Evolutionary conservation across 805 yeast genomes (phyloP), one percentile per base, ranked within the genome.

Genomic region (Tetrapisispora phaffii): DNA sequence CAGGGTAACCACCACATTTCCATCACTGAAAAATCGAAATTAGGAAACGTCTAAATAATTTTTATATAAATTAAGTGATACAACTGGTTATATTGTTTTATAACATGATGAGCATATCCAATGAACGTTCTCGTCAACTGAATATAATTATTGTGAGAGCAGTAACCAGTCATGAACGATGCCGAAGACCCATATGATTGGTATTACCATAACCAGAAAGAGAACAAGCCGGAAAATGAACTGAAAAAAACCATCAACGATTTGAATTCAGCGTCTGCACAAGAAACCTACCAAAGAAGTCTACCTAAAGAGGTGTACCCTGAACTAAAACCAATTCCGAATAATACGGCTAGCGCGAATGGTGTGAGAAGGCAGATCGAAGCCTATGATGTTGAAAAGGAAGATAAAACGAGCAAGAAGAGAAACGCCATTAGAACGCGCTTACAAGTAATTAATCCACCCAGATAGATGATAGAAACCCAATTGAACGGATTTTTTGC

Each of bases 261-360:
- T 9, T 2, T 6, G 4, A 40, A 17, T 5, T 13, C 15, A 13
- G 10, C 26, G 5, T 41, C 20, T 21, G 10, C 2, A 4, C 34
- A 34, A 34, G 44, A 41, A 17, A 34, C 35, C 7, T 41, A 41
- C 15, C 28, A 34, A 15, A 7, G 44, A 28, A 41, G 44, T n/a
- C 28, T 34, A 6, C 39, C 44, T 7, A 12, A 34, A 20, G 44
- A 41, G 16, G 7, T 17, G 1, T 34, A 17, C 9, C 44, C 44
- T 13, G 23, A 24, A 19, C 20, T 41, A 21, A 20, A 15, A 12
- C 44, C 44, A 7, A 34, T 41, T 24, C 17, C 33, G 10, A 26
- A 24, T 3, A 34, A 19, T 17, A 26, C 4, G 12, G 28, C 24
- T 8, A 41, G 34, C n/a, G 22, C 20, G 10, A 32, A 22, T 24